Conservation (phyloP, 2,329 filamentous ascomycete genomes). For the Botrytis elliptica region DNA sequence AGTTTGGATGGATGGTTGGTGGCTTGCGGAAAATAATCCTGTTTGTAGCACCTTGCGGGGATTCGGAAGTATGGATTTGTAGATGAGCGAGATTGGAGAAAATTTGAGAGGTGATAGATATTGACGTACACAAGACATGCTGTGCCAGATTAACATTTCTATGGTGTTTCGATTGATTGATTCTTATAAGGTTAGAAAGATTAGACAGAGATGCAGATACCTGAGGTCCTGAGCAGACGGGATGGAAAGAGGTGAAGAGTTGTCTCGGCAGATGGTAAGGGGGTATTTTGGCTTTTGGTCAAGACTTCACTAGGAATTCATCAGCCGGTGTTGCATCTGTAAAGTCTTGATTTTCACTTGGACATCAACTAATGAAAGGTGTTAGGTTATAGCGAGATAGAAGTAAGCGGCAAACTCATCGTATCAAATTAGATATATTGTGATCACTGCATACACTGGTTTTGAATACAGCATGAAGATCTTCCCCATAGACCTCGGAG, state of each 20-base stretch:
- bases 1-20: background rate
- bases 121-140: background rate
- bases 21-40: background rate
- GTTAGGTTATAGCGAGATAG: background rate
- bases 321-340: slow-evolving; percentile 2
- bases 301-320: background rate
- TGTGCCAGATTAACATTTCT: background rate
- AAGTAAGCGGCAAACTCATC: slow-evolving; percentile 5
- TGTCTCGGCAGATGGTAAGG: background rate
- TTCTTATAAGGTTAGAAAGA: background rate
- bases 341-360: background rate
- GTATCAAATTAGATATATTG: background rate
- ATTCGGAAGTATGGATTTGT: background rate
- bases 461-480: background rate
- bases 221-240: background rate
- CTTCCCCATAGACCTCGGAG: background rate
- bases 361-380: background rate
- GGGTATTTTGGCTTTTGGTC: background rate
- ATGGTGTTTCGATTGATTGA: background rate
- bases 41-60: background rate
- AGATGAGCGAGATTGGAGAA: slow-evolving; percentile 5
- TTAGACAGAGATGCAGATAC: background rate
- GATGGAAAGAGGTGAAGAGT: background rate
- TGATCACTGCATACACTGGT: background rate
- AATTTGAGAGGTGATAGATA: slow-evolving; percentile 13